Conservation (phyloP, 2,329 filamentous ascomycete genomes). For the Fusarium stilboides region DNA sequence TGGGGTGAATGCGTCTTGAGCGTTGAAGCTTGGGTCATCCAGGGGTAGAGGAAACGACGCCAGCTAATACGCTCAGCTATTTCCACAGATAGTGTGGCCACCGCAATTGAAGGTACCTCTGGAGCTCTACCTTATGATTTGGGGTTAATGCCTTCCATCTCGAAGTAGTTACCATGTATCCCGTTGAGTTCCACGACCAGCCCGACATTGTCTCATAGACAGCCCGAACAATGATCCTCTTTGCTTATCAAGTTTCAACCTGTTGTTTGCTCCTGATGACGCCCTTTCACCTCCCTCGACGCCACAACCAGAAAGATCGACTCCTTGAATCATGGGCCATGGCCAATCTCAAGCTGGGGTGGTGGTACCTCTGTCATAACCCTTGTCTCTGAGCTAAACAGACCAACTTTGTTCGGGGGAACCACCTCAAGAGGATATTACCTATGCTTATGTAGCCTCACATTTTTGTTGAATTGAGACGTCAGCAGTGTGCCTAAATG, state of each 20-base stretch:
- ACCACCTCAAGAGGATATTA: constrained; percentile 8
- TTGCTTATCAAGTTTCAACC: constrained; percentile 24
- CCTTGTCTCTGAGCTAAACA: constrained; percentile 35
- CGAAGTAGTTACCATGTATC: constrained; percentile 1
- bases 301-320: constrained; percentile 39
- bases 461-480: not conserved
- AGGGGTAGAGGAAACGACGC: constrained; percentile 18
- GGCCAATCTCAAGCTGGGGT: constrained; percentile 31
- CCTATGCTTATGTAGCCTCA: constrained; percentile 1
- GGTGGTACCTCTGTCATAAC: constrained; percentile 33
- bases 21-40: constrained; percentile 28
- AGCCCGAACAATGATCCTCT: constrained; percentile 16
- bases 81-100: constrained; percentile 29
- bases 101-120: constrained; percentile 11
- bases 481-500: not conserved
- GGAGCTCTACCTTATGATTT: too few species aligned
- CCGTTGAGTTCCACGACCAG: constrained; percentile 11
- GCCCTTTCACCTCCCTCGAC: constrained; percentile 38
- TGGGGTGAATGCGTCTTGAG: constrained; percentile 15
- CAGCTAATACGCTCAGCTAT: constrained; percentile 28
- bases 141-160: not conserved
- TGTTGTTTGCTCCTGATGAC: constrained; percentile 32
- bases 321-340: constrained; percentile 47
- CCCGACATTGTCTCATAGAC: constrained; percentile 10
- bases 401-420: constrained; percentile 10